Percentiles rank a stretch among this genome's conserved stretches.
phyloP scores from a whole-genome alignment of 1,284 basidiomycete species.

The Apiotrichum mycotoxinovorans region DNA sequence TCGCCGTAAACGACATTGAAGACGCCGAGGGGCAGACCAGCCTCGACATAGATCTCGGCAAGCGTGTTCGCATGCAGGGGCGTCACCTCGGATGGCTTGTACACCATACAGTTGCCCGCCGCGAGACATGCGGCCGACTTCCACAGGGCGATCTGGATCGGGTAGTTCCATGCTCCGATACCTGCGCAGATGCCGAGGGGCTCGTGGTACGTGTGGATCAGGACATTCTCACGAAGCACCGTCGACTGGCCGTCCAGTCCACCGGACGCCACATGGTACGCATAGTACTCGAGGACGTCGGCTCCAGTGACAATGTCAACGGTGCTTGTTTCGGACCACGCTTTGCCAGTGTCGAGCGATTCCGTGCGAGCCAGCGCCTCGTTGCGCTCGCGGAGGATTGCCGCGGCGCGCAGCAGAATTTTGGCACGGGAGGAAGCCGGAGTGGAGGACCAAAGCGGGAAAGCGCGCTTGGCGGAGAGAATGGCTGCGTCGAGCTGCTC shows the following conservation, averaged over 20 bases:
- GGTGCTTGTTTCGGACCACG: slow-evolving; percentile 15
- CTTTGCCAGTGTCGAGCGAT: slow-evolving; percentile 22
- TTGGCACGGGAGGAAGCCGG: slow-evolving; percentile 11
- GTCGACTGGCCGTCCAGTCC: slow-evolving; percentile 20
- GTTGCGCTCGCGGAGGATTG: slow-evolving; percentile 16
- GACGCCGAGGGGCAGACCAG: slow-evolving; percentile 15
- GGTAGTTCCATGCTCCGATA: slow-evolving; percentile 29
- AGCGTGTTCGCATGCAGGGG: slow-evolving; percentile 19
- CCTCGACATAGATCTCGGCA: slow-evolving; percentile 15
- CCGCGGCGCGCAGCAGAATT: slow-evolving; percentile 14
- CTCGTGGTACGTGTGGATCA: slow-evolving; percentile 18
- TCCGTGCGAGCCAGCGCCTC: slow-evolving; percentile 17
- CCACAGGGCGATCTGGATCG: slow-evolving; percentile 22
- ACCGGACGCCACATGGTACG: slow-evolving; percentile 14
- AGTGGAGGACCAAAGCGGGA: slow-evolving; percentile 11
- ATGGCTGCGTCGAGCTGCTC: slow-evolving; percentile 19
- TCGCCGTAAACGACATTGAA: slow-evolving; percentile 23
- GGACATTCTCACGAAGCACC: slow-evolving; percentile 9
- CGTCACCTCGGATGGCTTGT: slow-evolving; percentile 21
- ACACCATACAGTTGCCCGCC: slow-evolving; percentile 21
- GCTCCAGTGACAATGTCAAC: slow-evolving; percentile 18
- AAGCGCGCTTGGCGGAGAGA: slow-evolving; percentile 4
- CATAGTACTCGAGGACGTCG: slow-evolving; percentile 22
- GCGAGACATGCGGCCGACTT: slow-evolving; percentile 19
- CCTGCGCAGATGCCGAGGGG: slow-evolving; percentile 25